Conservation (phyloP, 2,329 filamentous ascomycete species). For the Microdochium bolleyi region DNA sequence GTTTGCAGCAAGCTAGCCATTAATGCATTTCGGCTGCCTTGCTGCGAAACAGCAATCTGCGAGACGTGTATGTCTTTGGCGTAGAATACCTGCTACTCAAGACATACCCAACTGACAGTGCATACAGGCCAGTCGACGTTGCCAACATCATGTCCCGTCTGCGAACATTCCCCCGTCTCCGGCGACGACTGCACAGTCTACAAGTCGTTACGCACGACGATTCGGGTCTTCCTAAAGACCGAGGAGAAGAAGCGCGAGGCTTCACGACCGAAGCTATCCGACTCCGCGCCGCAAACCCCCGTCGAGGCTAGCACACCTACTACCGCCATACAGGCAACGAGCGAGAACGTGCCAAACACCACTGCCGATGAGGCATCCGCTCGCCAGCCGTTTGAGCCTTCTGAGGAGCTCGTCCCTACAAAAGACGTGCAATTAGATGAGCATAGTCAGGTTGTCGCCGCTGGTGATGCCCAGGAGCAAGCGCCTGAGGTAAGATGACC, state of each 20-base stretch:
- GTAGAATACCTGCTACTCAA: slow-evolving; percentile 3
- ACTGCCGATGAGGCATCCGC: slow-evolving; percentile 45
- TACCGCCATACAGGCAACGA: slow-evolving; percentile 17
- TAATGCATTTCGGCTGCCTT: slow-evolving; percentile 85
- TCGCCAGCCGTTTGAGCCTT: slow-evolving; percentile 30
- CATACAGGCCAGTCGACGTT: slow-evolving; percentile 64
- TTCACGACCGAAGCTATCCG: slow-evolving; percentile 40
- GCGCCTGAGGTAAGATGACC: background rate
- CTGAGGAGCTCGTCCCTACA: slow-evolving; percentile 31
- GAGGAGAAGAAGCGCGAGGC: slow-evolving; percentile 83
- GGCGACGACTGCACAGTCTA: slow-evolving; percentile 81
- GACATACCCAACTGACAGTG: slow-evolving; percentile 5
- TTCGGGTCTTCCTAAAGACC: slow-evolving; percentile 83
- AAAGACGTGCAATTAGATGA: slow-evolving; percentile 21
- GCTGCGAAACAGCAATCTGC: slow-evolving; percentile 93
- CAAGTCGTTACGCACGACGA: slow-evolving; percentile 85
- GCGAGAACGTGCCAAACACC: slow-evolving; percentile 1
- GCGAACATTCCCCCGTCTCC: slow-evolving; percentile 83
- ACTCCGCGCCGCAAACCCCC: slow-evolving; percentile 29
- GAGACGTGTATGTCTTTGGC: slow-evolving; percentile 60
- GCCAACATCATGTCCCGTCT: slow-evolving; percentile 78
- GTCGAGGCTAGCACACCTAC: slow-evolving; percentile 29
- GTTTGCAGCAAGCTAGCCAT: slow-evolving; percentile 86
- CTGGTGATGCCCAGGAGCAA: background rate
- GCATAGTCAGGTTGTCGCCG: background rate